These are phyloP conservation scores for Metschnikowia drakensbergensis DNA, from an alignment of 805 yeast species.

Conservation along the genomic window DNA sequence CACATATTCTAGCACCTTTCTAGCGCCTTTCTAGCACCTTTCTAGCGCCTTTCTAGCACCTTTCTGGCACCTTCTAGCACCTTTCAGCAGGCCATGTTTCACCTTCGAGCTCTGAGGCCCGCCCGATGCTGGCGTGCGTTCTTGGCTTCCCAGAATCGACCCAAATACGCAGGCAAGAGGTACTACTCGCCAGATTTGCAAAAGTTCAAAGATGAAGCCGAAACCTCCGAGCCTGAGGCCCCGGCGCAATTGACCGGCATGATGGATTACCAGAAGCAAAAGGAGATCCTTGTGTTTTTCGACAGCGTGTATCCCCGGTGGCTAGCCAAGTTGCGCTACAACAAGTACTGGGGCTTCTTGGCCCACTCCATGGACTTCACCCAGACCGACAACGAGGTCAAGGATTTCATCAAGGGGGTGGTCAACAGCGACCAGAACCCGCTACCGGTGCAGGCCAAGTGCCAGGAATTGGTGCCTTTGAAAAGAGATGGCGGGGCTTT, in stretches of 20 bases:
- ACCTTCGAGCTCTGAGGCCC: background rate
- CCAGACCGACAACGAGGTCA: slow-evolving; percentile 17
- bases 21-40: no score
- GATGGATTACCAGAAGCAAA: slow-evolving; percentile 28
- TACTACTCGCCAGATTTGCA: slow-evolving; percentile 23
- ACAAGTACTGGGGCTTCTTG: slow-evolving; percentile 21
- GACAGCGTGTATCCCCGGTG: slow-evolving; percentile 35
- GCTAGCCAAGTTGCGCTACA: slow-evolving; percentile 22
- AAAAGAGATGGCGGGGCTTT: slow-evolving; percentile 92
- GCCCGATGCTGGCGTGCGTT: background rate
- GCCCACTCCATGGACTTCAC: slow-evolving; percentile 15
- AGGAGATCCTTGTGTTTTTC: slow-evolving; percentile 35
- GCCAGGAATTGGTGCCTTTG: slow-evolving; percentile 64
- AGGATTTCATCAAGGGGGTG: slow-evolving; percentile 17
- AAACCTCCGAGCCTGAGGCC: slow-evolving; percentile 24
- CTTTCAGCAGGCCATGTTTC: background rate
- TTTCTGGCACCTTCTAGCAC: background rate
- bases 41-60: background rate
- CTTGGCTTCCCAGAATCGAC: background rate
- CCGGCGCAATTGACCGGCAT: slow-evolving; percentile 41
- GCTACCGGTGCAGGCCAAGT: slow-evolving; percentile 31
- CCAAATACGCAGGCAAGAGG: background rate
- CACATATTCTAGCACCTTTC: no score
- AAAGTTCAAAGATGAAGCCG: slow-evolving; percentile 31
- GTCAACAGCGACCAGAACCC: slow-evolving; percentile 21